These are phyloP conservation scores for Suillus luteus DNA, from an alignment of 768 basidiomycete species.

Conservation along the genomic window DNA sequence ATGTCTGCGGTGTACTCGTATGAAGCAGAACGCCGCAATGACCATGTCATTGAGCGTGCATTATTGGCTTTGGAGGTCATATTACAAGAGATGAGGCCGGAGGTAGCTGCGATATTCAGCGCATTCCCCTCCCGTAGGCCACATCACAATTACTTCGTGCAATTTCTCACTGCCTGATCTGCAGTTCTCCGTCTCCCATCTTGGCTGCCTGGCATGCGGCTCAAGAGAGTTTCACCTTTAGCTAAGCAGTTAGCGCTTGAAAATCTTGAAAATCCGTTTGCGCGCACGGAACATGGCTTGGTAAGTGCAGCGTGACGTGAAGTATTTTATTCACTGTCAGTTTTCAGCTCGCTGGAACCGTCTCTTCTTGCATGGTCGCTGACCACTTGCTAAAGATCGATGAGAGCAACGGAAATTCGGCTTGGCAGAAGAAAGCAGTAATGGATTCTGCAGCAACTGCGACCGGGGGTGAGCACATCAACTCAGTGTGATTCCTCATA, in stretches of 20 bases:
- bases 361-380: conserved; percentile 15
- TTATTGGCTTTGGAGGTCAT: neutral
- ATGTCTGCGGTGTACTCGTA: conserved; percentile 14
- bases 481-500: neutral
- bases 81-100: conserved; percentile 2
- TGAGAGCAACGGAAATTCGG: conserved; percentile 2
- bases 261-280: conserved; percentile 7
- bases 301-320: neutral
- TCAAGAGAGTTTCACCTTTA: neutral
- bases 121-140: conserved; percentile 13
- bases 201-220: conserved; percentile 14
- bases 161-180: neutral
- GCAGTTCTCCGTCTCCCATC: conserved; percentile 11
- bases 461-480: conserved; percentile 9
- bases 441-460: conserved; percentile 12
- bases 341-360: conserved; percentile 1
- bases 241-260: neutral
- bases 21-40: neutral
- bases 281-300: conserved; percentile 1
- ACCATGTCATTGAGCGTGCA: conserved; percentile 1
- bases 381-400: conserved; percentile 11
- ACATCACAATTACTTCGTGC: neutral
- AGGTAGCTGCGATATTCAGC: conserved; percentile 9
- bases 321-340: neutral
- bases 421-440: neutral